phyloP scores from a whole-genome alignment of 176 grass and related monocot species.

The Zea luxurians region DNA sequence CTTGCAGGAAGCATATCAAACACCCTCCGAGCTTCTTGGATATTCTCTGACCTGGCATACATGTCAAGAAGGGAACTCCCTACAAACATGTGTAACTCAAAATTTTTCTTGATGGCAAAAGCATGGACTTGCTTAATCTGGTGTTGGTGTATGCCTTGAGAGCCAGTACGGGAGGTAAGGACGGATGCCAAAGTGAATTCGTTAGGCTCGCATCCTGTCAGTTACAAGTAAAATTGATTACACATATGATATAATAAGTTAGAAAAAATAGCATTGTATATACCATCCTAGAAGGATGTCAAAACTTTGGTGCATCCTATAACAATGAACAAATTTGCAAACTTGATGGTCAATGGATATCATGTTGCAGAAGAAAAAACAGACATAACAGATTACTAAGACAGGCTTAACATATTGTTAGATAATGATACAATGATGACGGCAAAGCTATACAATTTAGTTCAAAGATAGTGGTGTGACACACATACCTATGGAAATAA shows the following conservation, averaged over 20 bases:
- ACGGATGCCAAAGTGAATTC: slow-evolving; percentile 63
- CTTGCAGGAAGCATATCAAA: slow-evolving; percentile 66
- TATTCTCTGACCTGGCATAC: slow-evolving; percentile 60
- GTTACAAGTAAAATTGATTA: slow-evolving; percentile 29
- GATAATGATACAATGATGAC: not conserved
- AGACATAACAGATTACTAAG: not conserved
- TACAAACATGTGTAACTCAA: slow-evolving; percentile 65
- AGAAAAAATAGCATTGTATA: slow-evolving; percentile 8
- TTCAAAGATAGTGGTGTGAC: not conserved
- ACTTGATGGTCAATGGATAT: not conserved
- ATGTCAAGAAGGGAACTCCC: slow-evolving; percentile 77
- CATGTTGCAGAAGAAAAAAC: slow-evolving; percentile 8
- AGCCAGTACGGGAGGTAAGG: slow-evolving; percentile 52
- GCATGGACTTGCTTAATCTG: slow-evolving; percentile 65
- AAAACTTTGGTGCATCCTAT: slow-evolving; percentile 2
- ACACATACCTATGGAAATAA: not conserved
- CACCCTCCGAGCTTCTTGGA: slow-evolving; percentile 61
- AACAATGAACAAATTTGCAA: slow-evolving; percentile 3
- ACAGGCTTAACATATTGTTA: not conserved
- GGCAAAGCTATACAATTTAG: not conserved
- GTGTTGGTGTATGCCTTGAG: slow-evolving; percentile 31
- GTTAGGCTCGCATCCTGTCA: slow-evolving; percentile 66
- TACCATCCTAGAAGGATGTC: slow-evolving; percentile 22
- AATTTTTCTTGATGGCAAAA: slow-evolving; percentile 57
- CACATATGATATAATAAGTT: slow-evolving; percentile 16